Conservation (phyloP, 768 basidiomycete genomes). For the Calocera cornea region DNA sequence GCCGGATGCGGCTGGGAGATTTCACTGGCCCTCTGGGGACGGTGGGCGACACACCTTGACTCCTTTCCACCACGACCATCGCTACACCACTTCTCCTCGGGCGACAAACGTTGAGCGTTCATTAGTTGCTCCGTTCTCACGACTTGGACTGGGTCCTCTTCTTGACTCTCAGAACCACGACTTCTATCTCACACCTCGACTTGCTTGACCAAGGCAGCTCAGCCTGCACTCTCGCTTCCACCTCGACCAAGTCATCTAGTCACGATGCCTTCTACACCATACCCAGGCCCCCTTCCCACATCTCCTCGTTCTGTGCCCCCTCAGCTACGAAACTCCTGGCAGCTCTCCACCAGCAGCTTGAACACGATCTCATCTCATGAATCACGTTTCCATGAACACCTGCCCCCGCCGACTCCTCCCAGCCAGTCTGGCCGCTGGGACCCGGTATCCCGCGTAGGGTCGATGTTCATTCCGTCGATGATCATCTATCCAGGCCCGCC, state of each 20-base stretch:
- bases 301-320: neutral
- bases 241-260: neutral
- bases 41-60: neutral
- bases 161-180: neutral
- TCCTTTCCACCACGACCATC: neutral
- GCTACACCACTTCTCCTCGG: neutral
- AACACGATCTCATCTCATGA: neutral
- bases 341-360: neutral
- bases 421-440: neutral
- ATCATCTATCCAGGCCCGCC: neutral
- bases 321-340: neutral
- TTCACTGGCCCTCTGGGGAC: neutral
- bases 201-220: neutral
- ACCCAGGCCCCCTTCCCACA: neutral
- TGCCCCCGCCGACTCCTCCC: neutral
- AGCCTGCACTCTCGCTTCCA: neutral
- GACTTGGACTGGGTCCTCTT: neutral
- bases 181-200: neutral
- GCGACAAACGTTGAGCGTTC: neutral
- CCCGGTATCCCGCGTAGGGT: neutral
- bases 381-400: neutral
- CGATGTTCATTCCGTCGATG: slow-evolving; percentile 1
- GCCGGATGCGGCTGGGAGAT: neutral
- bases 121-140: neutral
- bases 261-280: neutral